phyloP scores from a whole-genome alignment of 108 stramenopile species.

The Cyclotella atomus region DNA sequence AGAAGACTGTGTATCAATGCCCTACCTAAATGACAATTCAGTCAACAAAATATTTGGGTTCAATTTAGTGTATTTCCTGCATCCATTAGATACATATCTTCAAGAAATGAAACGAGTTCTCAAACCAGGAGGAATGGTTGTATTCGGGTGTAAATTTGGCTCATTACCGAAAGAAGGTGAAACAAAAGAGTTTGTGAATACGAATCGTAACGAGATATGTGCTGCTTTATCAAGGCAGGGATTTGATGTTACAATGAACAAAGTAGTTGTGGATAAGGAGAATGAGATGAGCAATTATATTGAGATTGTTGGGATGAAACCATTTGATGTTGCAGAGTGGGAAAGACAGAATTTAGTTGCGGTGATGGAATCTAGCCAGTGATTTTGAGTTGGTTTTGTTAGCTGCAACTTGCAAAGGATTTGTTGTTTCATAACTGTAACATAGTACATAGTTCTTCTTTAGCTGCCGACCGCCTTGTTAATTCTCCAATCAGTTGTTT shows the following conservation, averaged over 20 bases:
- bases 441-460: no score
- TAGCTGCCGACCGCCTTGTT: no score
- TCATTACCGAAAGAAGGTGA: constrained; percentile 9
- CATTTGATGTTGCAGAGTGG: background rate
- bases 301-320: constrained; percentile 17
- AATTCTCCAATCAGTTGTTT: no score
- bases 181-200: constrained; percentile 26
- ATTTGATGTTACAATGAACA: constrained; percentile 1
- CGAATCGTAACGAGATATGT: constrained; percentile 11
- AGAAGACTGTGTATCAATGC: constrained; percentile 32
- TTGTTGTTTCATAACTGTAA: no score
- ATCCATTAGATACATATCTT: constrained; percentile 60
- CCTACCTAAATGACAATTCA: constrained; percentile 18
- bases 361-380: constrained; percentile 2
- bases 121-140: constrained; percentile 63
- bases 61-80: constrained; percentile 57
- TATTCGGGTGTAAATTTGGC: constrained; percentile 52
- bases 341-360: background rate
- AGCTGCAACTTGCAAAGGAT: background rate
- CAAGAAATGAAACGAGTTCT: constrained; percentile 68
- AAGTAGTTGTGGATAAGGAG: constrained; percentile 9
- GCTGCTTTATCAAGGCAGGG: constrained; percentile 8
- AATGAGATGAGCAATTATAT: constrained; percentile 25
- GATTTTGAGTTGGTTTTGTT: background rate
- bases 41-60: constrained; percentile 32